Evolutionary conservation across 2,329 filamentous ascomycete species (phyloP).

Genomic region (Tetracladium maxilliforme): DNA sequence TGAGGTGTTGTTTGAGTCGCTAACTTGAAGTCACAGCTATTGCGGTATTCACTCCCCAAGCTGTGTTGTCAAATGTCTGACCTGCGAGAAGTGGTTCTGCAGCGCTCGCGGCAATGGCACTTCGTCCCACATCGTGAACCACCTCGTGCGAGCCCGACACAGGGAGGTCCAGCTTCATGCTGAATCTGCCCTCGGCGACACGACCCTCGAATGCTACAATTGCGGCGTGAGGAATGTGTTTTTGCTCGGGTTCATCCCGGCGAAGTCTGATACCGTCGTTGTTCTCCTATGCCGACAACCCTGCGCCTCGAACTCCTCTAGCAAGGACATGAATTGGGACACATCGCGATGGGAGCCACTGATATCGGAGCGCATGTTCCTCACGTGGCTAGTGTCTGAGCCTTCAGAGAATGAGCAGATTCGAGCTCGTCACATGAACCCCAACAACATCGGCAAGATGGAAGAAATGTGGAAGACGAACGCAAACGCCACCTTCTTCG

Average conservation of each 20-base stretch:
- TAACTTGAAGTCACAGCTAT: slow-evolving; percentile 42
- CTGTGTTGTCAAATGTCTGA: slow-evolving; percentile 90
- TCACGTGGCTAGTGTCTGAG: slow-evolving; percentile 80
- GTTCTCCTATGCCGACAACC: slow-evolving; percentile 93
- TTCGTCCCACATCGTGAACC: slow-evolving; percentile 96
- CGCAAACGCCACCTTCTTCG: slow-evolving; percentile 70
- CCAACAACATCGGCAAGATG: slow-evolving; percentile 87
- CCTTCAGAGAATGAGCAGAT: slow-evolving; percentile 93
- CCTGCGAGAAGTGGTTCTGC: slow-evolving; percentile 98
- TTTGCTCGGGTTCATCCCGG: slow-evolving; percentile 90
- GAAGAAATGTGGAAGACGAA: slow-evolving; percentile 99
- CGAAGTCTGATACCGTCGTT: slow-evolving; percentile 96
- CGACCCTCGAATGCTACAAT: slow-evolving; percentile 95
- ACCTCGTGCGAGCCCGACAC: slow-evolving; percentile 90
- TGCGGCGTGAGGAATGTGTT: slow-evolving; percentile 99
- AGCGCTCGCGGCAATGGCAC: slow-evolving; percentile 93
- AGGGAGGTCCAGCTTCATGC: slow-evolving; percentile 98
- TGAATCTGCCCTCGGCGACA: slow-evolving; percentile 83
- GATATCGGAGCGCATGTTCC: slow-evolving; percentile 90
- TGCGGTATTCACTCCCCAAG: slow-evolving; percentile 94
- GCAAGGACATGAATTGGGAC: slow-evolving; percentile 99
- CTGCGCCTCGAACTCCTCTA: slow-evolving; percentile 85
- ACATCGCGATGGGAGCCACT: slow-evolving; percentile 94
- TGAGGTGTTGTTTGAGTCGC: slow-evolving; percentile 3
- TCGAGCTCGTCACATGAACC: slow-evolving; percentile 80